Evolutionary conservation across 176 grass and related monocot species (phyloP), one percentile per base, ranked within the genome.

Genomic region (Ampelocalamus luodianensis): DNA sequence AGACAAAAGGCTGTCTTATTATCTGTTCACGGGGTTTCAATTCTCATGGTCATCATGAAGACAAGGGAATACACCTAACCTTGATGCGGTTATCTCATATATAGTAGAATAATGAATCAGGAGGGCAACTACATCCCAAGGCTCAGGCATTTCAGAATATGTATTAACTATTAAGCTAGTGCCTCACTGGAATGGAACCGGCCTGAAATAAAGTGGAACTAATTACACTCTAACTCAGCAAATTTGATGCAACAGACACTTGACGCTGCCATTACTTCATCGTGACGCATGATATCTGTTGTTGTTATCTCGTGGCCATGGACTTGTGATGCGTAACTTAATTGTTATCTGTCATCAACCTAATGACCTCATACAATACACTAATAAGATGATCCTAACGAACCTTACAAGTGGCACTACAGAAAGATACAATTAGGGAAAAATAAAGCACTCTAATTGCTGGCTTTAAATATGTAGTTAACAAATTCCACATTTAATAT

Each of bases 91-190:
- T 58, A 60, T 29, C 29, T 46, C 81, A 49, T n/a, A n/a, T n/a
- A n/a, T 26, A 49, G 13, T 9, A 50, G 24, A 73, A 32, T 48
- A 50, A 29, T 17, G 32, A 50, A 48, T 73, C 23, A 73, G 24
- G 23, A 73, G 46, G 44, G 23, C 26, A 27, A 73, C 24, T 26
- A 48, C 50, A 73, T 5, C 44, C 24, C 23, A 24, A 73, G 13
- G 70, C 11, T 73, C 70, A 71, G 3, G n/a, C 16, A 44, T 32
- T 44, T 66, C 82, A 76, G 71, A 27, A 76, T 62, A 73, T 44
- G 59, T 22, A 65, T 29, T 17, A 34, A 62, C 22, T 42, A 34
- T 34, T 34, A 40, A 42, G 6, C 3, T 14, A 45, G 8, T 45
- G 14, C 42, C 8, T 29, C 6, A 45, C 38, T 13, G 4, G 38